Conservation (phyloP, 441 rosid species). For the Raphanus hybrid region DNA sequence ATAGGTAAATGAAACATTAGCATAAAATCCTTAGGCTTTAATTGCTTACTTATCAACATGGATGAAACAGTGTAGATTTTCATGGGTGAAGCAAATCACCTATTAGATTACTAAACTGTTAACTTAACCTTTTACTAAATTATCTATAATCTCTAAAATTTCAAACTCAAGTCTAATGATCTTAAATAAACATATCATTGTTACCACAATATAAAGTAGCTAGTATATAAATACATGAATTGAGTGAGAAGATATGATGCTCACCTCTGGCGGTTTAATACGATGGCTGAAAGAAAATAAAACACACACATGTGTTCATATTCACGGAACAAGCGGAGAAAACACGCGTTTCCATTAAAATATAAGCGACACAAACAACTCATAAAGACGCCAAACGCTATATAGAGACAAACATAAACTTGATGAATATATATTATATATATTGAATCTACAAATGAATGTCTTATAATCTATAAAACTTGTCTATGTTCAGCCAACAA, state of each 20-base stretch:
- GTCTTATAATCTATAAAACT: not conserved
- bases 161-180: not conserved
- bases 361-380: not conserved
- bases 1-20: not conserved
- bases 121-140: no score
- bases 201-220: not conserved
- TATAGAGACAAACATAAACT: not conserved
- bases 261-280: not conserved
- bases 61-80: not conserved
- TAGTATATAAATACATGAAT: not conserved
- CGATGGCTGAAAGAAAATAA: not conserved
- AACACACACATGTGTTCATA: not conserved
- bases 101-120: not conserved
- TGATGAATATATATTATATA: not conserved
- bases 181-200: not conserved
- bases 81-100: not conserved
- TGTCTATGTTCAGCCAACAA: conserved; percentile 16
- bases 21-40: not conserved
- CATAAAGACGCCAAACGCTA: not conserved
- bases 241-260: no score
- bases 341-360: not conserved
- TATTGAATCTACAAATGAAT: not conserved
- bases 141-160: not conserved
- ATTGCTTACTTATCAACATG: not conserved
- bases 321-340: not conserved